These are phyloP conservation scores for Setomelanomma holmii DNA, from an alignment of 2,329 filamentous ascomycete species.

Conservation along the genomic window DNA sequence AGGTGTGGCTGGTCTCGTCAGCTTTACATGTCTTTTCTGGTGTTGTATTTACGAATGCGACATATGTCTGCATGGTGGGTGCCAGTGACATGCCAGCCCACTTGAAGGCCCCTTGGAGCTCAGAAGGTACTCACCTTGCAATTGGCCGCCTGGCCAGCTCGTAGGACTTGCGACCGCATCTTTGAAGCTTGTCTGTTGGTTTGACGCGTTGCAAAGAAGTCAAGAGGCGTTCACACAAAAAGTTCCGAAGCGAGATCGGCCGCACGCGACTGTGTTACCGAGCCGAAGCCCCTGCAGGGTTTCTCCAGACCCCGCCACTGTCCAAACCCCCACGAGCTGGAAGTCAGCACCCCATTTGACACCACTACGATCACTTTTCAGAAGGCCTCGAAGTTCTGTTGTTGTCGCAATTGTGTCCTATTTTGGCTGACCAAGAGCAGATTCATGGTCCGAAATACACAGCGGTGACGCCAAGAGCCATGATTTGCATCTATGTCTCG, in stretches of 20 bases:
- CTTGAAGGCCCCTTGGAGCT: slow-evolving; percentile 6
- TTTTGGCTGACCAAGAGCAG: too few species aligned
- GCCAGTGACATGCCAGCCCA: not conserved
- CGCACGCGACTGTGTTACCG: slow-evolving; percentile 19
- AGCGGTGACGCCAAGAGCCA: too few species aligned
- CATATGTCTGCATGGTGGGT: not conserved
- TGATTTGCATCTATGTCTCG: too few species aligned
- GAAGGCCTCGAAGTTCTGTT: not conserved
- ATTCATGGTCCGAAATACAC: too few species aligned
- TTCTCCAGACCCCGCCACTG: slow-evolving; percentile 6
- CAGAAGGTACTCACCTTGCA: slow-evolving; percentile 36
- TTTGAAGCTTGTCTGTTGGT: slow-evolving; percentile 26
- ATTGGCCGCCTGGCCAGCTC: slow-evolving; percentile 39
- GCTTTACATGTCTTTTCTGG: not conserved
- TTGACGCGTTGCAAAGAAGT: slow-evolving; percentile 22
- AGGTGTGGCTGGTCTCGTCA: slow-evolving; percentile 30
- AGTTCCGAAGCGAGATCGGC: slow-evolving; percentile 40
- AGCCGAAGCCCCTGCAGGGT: slow-evolving; percentile 25
- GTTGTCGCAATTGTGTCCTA: too few species aligned
- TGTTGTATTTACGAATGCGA: not conserved
- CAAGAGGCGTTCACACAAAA: slow-evolving; percentile 29
- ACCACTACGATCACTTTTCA: not conserved
- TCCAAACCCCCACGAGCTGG: slow-evolving; percentile 31
- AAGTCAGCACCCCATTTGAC: slow-evolving; percentile 15
- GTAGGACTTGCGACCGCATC: slow-evolving; percentile 46